Base-by-base conservation (phyloP, 1,284 basidiomycete genomes). In the Sporisorium exsertum region DNA sequence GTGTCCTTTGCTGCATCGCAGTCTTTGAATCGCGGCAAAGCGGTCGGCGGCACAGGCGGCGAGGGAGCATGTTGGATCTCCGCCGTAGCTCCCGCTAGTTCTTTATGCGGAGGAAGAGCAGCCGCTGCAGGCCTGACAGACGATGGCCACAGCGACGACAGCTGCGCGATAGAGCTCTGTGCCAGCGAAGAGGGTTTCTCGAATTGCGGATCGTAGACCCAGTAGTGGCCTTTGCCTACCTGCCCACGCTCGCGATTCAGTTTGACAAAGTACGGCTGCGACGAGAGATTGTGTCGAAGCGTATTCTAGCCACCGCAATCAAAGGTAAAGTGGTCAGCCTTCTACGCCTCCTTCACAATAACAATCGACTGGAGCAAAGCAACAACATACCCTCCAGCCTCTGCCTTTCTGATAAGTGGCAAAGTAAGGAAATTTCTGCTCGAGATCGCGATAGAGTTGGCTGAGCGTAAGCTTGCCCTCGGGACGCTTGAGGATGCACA, bases 261-360 rank as follows among this genome's bases (percentile, higher is more conserved):
- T 60, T 77, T 77, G 62, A 77, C 43, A 35, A 77, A 77, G 57
- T 72, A 77, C 10, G 69, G 65, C 42, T 77, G 74, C 7, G 69
- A 69, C 7, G 69, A 72, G 20, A 77, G 59, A 18, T 77, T 77
- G 65, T 77, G 74, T n/a, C 74, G 54, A 4, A 77, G 51, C n/a
- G 74, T 77, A 53, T 77, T 77, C 74, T 77, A 37, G 22, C n/a
- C 12, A 13, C 35, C 35, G 13, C 35, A 15, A 3, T 35, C 13
- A 35, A 35, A 35, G 13, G 13, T 3, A 35, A 35, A 32, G 29
- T 5, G 29, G 8, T 27, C 45, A 27, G 45, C 45, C 22, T 20
- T 24, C 5, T 18, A 3, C 1, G 13, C 33, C 15, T 18, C 37
- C 7, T 26, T 12, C 9, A 8, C 24, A n/a, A 32, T 5, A 27